Percentiles rank a stretch among this genome's conserved stretches.
Conservation (phyloP, 192 early-diverging fungal genomes). For the Linnemannia exigua region DNA sequence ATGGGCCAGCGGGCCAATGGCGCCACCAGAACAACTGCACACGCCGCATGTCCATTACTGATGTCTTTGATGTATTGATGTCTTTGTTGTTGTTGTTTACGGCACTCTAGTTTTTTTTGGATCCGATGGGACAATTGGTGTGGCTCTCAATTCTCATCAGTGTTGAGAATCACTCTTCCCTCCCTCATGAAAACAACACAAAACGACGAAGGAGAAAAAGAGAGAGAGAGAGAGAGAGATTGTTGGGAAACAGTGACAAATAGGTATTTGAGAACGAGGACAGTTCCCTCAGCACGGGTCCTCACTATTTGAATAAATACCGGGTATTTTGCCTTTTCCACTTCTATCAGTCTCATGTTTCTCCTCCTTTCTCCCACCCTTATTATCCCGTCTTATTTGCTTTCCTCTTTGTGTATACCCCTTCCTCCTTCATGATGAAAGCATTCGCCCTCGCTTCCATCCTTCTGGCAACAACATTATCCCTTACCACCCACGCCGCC, state of each 20-base stretch:
- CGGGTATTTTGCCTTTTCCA: background rate
- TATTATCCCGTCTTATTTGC: background rate
- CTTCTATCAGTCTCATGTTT: background rate
- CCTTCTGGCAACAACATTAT: background rate
- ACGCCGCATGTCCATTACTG: background rate
- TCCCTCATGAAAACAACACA: background rate
- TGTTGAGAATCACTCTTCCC: background rate
- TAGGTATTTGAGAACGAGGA: background rate
- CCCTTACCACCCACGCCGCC: background rate
- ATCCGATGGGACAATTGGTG: background rate
- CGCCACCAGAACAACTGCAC: background rate
- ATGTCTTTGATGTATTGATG: no score
- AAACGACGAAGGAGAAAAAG: background rate
- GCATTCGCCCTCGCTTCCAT: background rate
- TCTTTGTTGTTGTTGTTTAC: background rate
- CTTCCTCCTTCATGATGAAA: background rate
- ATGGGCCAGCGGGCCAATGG: background rate
- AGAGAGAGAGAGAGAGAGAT: no score
- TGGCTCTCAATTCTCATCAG: background rate
- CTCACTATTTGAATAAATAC: background rate
- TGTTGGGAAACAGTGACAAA: background rate
- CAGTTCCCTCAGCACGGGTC: background rate
- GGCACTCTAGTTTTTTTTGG: background rate
- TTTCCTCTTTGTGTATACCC: background rate
- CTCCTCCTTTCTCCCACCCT: background rate